Evolutionary conservation across 192 early-diverging fungal species (phyloP).

Genomic region (Coemansia erecta): DNA sequence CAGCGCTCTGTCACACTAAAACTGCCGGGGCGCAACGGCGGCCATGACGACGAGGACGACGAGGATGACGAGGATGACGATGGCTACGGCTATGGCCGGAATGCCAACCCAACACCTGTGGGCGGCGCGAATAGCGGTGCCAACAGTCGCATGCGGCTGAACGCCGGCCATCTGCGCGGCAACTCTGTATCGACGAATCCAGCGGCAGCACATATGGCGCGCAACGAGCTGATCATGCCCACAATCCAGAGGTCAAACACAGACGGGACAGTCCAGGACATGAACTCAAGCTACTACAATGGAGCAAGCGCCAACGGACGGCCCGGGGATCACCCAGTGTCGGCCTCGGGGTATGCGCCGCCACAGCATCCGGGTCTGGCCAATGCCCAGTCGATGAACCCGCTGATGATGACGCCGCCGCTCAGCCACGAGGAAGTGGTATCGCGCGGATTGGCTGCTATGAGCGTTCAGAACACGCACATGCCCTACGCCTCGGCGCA

Average conservation of each 20-base stretch:
- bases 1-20: slow-evolving; percentile 44
- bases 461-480: slow-evolving; percentile 27
- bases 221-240: slow-evolving; percentile 44
- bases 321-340: neutral
- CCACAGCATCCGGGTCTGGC: slow-evolving; percentile 30
- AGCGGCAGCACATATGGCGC: slow-evolving; percentile 27
- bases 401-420: slow-evolving; percentile 43
- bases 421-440: slow-evolving; percentile 42
- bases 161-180: slow-evolving; percentile 20
- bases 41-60: slow-evolving; percentile 10
- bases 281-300: slow-evolving; percentile 15
- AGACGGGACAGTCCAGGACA: slow-evolving; percentile 13
- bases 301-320: slow-evolving; percentile 7
- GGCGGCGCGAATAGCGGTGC: neutral
- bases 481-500: slow-evolving; percentile 9
- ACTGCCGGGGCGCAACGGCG: slow-evolving; percentile 6
- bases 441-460: slow-evolving; percentile 34
- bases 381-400: slow-evolving; percentile 18
- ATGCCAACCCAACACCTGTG: slow-evolving; percentile 4
- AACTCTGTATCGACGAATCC: slow-evolving; percentile 10
- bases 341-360: neutral
- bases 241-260: slow-evolving; percentile 36
- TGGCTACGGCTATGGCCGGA: slow-evolving; percentile 4
- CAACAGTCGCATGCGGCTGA: slow-evolving; percentile 14
- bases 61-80: slow-evolving; percentile 5